Percentiles rank a stretch among this genome's conserved stretches.
phyloP scores from a whole-genome alignment of 371 early-diverging fungal genomes.

The Actinomucor elegans region DNA sequence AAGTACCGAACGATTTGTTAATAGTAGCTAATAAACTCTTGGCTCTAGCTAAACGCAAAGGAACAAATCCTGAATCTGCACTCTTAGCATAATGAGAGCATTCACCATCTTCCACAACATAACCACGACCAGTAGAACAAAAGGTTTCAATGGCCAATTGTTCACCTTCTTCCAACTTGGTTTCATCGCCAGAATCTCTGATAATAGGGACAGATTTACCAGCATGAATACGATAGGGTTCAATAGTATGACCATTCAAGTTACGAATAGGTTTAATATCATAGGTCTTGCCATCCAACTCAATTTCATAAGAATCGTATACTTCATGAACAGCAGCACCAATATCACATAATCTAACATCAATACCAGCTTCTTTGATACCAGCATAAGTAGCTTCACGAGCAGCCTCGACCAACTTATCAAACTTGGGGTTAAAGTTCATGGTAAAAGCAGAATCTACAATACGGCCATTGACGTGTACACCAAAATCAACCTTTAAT shows the following conservation, averaged over 20 bases:
- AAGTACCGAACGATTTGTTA: conserved; percentile 92
- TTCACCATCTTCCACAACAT: conserved; percentile 91
- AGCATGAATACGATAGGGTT: conserved; percentile 93
- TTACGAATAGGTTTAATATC: conserved; percentile 97
- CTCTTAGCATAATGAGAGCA: conserved; percentile 94
- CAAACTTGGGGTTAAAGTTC: conserved; percentile 92
- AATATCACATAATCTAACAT: conserved; percentile 95
- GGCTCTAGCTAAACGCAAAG: conserved; percentile 81
- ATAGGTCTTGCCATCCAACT: conserved; percentile 91
- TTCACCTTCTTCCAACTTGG: conserved; percentile 98
- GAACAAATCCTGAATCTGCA: conserved; percentile 62
- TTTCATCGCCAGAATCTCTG: conserved; percentile 83
- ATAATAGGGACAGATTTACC: conserved; percentile 98
- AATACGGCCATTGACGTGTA: conserved; percentile 97
- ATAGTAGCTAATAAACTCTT: conserved; percentile 88
- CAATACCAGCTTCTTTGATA: conserved; percentile 95
- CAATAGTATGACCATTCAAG: conserved; percentile 98
- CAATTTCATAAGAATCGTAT: conserved; percentile 98
- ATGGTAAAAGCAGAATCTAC: conserved; percentile 99
- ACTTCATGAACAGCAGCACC: conserved; percentile 97
- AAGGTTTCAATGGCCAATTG: conserved; percentile 99
- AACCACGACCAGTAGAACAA: conserved; percentile 97
- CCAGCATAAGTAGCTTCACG: conserved; percentile 98
- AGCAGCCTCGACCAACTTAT: conserved; percentile 89
- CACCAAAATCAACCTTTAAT: conserved; percentile 99